Conservation (phyloP, 768 basidiomycete species). For the Phylloporus sp. region DNA sequence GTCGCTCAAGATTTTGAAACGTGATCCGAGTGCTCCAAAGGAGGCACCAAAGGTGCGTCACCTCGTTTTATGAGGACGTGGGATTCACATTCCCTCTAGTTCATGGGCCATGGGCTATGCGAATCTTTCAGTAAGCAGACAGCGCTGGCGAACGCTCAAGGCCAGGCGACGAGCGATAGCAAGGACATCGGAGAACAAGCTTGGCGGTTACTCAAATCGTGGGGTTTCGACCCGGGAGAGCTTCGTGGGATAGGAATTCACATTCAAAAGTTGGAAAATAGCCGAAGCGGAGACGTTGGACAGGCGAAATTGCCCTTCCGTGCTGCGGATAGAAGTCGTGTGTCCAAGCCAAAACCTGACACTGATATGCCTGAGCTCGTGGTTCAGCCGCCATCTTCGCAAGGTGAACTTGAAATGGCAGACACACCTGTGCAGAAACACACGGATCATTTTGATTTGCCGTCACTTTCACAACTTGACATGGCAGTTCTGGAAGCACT, state of each 20-base stretch:
- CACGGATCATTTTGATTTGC: conserved; percentile 39
- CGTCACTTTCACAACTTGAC: conserved; percentile 75
- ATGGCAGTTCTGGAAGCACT: conserved; percentile 63
- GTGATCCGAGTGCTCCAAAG: conserved; percentile 78
- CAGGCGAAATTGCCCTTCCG: conserved; percentile 64
- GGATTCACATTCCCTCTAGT: conserved; percentile 40
- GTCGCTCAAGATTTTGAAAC: conserved; percentile 85
- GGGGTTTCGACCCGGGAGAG: conserved; percentile 78
- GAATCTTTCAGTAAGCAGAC: conserved; percentile 75
- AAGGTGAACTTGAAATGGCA: conserved; percentile 18
- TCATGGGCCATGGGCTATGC: conserved; percentile 87
- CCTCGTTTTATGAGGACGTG: neutral
- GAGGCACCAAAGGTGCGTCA: conserved; percentile 80
- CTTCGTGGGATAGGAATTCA: conserved; percentile 92
- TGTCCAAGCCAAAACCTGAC: conserved; percentile 4
- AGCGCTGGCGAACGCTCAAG: conserved; percentile 52
- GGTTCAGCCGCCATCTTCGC: conserved; percentile 33
- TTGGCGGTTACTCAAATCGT: conserved; percentile 65
- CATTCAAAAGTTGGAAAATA: conserved; percentile 77
- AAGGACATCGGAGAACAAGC: conserved; percentile 70
- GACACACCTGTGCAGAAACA: conserved; percentile 9
- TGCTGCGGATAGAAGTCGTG: conserved; percentile 7
- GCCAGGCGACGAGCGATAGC: conserved; percentile 68
- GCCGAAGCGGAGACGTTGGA: conserved; percentile 36
- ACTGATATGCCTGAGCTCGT: conserved; percentile 17